These are phyloP conservation scores for Sporothrix mexicana DNA, from an alignment of 2,329 filamentous ascomycete species.

Conservation along the genomic window DNA sequence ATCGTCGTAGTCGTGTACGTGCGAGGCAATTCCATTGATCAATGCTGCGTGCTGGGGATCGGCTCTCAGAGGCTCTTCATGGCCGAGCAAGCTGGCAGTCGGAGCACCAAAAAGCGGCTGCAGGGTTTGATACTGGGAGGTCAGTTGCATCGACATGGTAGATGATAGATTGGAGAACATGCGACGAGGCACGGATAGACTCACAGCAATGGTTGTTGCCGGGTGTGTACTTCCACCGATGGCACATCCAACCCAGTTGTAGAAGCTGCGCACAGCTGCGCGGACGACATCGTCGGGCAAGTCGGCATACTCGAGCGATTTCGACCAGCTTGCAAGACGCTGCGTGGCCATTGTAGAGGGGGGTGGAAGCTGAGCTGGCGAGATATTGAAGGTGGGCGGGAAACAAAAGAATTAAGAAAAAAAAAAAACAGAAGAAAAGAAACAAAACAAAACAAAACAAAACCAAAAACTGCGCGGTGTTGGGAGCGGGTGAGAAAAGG, in stretches of 20 bases:
- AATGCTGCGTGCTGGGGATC: slow-evolving; percentile 58
- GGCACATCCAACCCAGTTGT: slow-evolving; percentile 61
- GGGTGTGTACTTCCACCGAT: slow-evolving; percentile 56
- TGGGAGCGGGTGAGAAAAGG: too few species aligned
- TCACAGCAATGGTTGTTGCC: slow-evolving; percentile 48
- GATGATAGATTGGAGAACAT: not conserved
- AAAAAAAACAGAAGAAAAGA: too few species aligned
- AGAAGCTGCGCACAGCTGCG: slow-evolving; percentile 55
- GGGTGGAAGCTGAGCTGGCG: too few species aligned
- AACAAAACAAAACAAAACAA: too few species aligned
- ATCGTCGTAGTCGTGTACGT: slow-evolving; percentile 63
- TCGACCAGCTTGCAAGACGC: slow-evolving; percentile 55
- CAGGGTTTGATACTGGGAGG: slow-evolving; percentile 34
- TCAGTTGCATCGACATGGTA: slow-evolving; percentile 30
- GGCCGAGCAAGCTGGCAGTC: slow-evolving; percentile 44
- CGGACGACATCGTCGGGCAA: slow-evolving; percentile 50
- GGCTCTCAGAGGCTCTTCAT: slow-evolving; percentile 42
- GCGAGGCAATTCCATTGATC: slow-evolving; percentile 60
- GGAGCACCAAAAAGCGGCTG: slow-evolving; percentile 43
- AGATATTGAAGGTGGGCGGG: too few species aligned
- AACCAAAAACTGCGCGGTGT: too few species aligned
- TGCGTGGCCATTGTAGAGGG: slow-evolving; percentile 57
- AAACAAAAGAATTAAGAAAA: too few species aligned
- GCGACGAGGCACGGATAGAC: slow-evolving; percentile 29
- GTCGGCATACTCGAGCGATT: slow-evolving; percentile 48